Evolutionary conservation across 78 protist genomes (phyloP).

Genomic region (Diacronema lutheri): DNA sequence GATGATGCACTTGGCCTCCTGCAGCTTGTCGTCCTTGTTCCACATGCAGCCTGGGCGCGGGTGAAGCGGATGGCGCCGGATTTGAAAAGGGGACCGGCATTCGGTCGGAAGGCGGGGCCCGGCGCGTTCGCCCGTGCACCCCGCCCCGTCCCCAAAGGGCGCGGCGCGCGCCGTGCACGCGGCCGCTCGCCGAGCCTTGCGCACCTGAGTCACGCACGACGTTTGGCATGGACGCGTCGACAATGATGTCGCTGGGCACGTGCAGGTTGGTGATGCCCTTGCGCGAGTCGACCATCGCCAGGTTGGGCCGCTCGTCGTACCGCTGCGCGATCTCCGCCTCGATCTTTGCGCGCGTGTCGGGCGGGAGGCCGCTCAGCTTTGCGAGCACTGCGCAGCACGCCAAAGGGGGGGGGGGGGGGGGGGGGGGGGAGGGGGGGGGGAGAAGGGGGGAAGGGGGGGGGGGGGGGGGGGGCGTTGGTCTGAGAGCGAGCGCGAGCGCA

Average conservation of each 20-base stretch:
- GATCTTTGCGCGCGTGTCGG: background rate
- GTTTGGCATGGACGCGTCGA: constrained; percentile 49
- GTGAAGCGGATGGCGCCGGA: too few relatives aligned
- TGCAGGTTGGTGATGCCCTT: constrained; percentile 48
- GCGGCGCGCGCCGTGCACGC: background rate
- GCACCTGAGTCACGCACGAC: constrained; percentile 53
- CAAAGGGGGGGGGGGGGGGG: too few relatives aligned
- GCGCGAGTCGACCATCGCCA: constrained; percentile 20
- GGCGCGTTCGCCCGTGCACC: too few relatives aligned
- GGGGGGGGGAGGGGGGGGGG: too few relatives aligned
- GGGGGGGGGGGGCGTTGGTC: too few relatives aligned
- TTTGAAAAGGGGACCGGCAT: too few relatives aligned
- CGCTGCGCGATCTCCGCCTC: background rate
- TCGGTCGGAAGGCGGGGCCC: too few relatives aligned
- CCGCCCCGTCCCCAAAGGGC: background rate
- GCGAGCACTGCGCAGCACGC: background rate
- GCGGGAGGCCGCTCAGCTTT: background rate
- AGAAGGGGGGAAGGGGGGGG: too few relatives aligned
- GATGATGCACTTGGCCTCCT: constrained; percentile 36
- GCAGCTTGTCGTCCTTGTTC: constrained; percentile 37
- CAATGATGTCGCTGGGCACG: constrained; percentile 44
- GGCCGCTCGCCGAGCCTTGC: too few relatives aligned
- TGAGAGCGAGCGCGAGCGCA: too few relatives aligned
- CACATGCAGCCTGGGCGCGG: constrained; percentile 49
- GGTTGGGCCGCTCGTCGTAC: background rate